These are phyloP conservation scores for Moricandia moricandioides DNA, from an alignment of 345 rosid genomes.

Conservation along the genomic window DNA sequence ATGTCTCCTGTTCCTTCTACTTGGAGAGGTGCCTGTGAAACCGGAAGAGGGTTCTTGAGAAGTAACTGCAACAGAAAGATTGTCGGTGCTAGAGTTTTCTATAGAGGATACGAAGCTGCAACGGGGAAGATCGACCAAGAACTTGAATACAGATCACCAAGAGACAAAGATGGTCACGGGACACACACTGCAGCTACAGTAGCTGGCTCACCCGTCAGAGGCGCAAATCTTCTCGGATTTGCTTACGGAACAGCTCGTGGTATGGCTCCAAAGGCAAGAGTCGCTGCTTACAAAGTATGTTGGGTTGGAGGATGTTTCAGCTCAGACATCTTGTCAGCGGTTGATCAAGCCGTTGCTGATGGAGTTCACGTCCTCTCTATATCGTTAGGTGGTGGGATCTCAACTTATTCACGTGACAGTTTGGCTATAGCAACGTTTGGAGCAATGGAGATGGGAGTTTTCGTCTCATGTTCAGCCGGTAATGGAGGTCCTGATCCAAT, in stretches of 20 bases:
- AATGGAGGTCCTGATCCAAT: slow-evolving; percentile 67
- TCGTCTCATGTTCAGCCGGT: slow-evolving; percentile 73
- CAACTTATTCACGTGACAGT: slow-evolving; percentile 54
- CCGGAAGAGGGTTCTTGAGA: slow-evolving; percentile 51
- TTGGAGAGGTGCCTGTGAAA: slow-evolving; percentile 74
- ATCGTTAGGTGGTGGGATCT: slow-evolving; percentile 78
- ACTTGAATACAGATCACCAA: slow-evolving; percentile 65
- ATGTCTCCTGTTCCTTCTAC: slow-evolving; percentile 54
- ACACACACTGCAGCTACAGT: slow-evolving; percentile 83
- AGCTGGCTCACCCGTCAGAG: slow-evolving; percentile 58
- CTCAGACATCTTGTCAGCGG: slow-evolving; percentile 69
- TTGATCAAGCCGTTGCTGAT: slow-evolving; percentile 72
- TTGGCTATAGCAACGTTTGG: slow-evolving; percentile 73
- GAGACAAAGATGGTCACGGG: slow-evolving; percentile 81
- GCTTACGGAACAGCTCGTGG: slow-evolving; percentile 80
- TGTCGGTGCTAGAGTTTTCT: slow-evolving; percentile 69
- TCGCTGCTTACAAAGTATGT: slow-evolving; percentile 80
- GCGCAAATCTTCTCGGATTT: slow-evolving; percentile 63
- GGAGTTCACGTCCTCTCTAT: slow-evolving; percentile 73
- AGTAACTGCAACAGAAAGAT: slow-evolving; percentile 61
- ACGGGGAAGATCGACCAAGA: slow-evolving; percentile 52
- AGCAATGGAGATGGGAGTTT: slow-evolving; percentile 86
- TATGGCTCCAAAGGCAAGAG: slow-evolving; percentile 72
- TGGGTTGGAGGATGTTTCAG: slow-evolving; percentile 71
- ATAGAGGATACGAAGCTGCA: slow-evolving; percentile 64